Evolutionary conservation across 257 asterid species (phyloP).

Genomic region (Lycium ferocissimum): DNA sequence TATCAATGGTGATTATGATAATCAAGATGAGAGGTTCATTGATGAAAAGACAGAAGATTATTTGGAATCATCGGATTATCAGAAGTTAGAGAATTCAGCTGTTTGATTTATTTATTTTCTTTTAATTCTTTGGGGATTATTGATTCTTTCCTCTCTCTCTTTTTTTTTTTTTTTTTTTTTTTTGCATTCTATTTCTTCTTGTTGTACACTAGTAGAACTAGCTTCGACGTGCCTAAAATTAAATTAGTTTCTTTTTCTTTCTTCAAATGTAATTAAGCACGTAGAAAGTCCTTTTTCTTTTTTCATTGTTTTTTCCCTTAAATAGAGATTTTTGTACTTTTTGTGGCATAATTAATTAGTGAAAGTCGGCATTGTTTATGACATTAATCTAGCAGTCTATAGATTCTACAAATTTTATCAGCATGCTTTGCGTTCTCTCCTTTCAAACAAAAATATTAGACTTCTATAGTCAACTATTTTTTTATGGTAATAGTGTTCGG

Average conservation of each 20-base stretch:
- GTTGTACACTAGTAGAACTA: background rate
- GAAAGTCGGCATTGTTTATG: background rate
- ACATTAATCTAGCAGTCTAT: background rate
- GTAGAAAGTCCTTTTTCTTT: background rate
- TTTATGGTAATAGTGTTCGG: background rate
- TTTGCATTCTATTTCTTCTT: background rate
- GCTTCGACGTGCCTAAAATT: background rate
- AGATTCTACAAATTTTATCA: background rate
- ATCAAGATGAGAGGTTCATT: conserved; percentile 11
- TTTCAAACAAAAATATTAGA: background rate
- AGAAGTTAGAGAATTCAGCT: conserved; percentile 10
- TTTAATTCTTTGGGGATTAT: background rate
- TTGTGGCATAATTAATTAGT: background rate
- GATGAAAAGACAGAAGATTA: background rate
- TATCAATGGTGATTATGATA: conserved; percentile 16
- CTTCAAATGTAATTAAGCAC: background rate
- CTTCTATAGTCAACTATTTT: background rate
- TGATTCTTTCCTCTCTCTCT: background rate
- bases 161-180: background rate
- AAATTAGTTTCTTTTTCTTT: background rate
- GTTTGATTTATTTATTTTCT: background rate
- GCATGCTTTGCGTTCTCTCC: too few relatives aligned
- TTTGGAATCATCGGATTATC: conserved; percentile 29
- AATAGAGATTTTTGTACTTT: background rate
- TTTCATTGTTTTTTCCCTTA: background rate